Percentiles rank a stretch among this genome's conserved stretches.
These are phyloP conservation scores for Coemansia sp. DNA, from an alignment of 192 early-diverging fungal species.

Conservation along the genomic window DNA sequence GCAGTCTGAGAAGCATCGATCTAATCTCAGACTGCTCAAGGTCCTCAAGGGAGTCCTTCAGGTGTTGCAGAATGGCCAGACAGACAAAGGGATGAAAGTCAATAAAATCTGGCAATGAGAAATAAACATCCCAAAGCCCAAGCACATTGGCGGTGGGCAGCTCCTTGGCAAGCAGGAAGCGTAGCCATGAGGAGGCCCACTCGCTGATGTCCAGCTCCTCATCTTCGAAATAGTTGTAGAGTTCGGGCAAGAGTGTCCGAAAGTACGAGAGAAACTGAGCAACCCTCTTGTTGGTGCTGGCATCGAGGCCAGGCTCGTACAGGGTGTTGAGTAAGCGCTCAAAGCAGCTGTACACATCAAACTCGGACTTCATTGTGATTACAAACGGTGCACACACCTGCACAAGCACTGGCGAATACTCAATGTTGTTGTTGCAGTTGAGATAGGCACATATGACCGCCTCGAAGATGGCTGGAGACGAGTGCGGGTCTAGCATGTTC, in stretches of 20 bases:
- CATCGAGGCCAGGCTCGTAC: conserved; percentile 66
- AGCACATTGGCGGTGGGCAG: conserved; percentile 79
- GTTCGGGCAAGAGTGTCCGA: conserved; percentile 78
- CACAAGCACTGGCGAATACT: conserved; percentile 76
- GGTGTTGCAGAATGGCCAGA: conserved; percentile 73
- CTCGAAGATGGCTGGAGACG: conserved; percentile 68
- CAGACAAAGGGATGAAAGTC: conserved; percentile 86
- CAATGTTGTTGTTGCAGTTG: conserved; percentile 72
- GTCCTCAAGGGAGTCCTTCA: conserved; percentile 83
- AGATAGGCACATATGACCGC: conserved; percentile 86
- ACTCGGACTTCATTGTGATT: conserved; percentile 69
- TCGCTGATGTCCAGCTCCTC: conserved; percentile 90
- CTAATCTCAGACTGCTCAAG: conserved; percentile 90
- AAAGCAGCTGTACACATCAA: conserved; percentile 82
- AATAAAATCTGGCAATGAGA: conserved; percentile 71
- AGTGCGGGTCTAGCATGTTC: conserved; percentile 36
- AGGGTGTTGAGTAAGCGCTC: conserved; percentile 71
- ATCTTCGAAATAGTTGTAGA: conserved; percentile 94
- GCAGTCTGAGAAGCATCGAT: conserved; percentile 76
- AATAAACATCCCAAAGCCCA: conserved; percentile 89
- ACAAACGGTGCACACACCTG: conserved; percentile 83
- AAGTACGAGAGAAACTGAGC: conserved; percentile 86
- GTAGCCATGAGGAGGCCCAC: conserved; percentile 83
- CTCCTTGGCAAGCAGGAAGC: conserved; percentile 77
- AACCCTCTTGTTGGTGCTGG: conserved; percentile 72